Evolutionary conservation across 352 stramenopile genomes (phyloP), one percentile per base, ranked within the genome.

Genomic region (Globisporangium camurandrum): DNA sequence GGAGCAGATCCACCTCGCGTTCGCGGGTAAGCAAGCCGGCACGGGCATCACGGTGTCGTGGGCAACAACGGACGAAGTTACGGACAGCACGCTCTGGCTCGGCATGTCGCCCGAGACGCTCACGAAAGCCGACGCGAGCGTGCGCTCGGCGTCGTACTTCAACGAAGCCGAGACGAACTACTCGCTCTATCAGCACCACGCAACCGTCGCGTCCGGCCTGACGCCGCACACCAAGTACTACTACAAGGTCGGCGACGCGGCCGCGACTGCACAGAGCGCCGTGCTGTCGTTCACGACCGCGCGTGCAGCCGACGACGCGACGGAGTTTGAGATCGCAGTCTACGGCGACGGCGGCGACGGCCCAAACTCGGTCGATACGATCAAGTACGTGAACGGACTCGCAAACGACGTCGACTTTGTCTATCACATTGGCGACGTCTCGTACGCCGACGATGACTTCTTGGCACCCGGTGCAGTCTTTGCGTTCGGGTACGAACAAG

Each of bases 401-500:
- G 61, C 2, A 49, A 56, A 7, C 53, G 65, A 1, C 49, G n/a
- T 88, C 1, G 69, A 86, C 24, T 66, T 90, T 19, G 61, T 89
- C 14, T 85, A 77, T 61, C 79, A 93, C 51, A 46, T 88, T 19
- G 82, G 79, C 12, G 79, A 91, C 49, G 76, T 90, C 24, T 74
- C 63, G 56, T 88, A 72, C 37, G 61, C 63, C 0, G 64, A 70
- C 41, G 42, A 69, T 22, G 56, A 64, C 41, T 68, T 62, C 42
- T 47, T 56, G 28, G 61, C 22, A 23, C 27, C 31, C n/a, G 54
- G 45, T 1, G 54, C 80, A 44, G 40, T 33, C 9, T 41, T 69
- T 0, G 66, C 71, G 0, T 95, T 95, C 67, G 86, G 85, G 49
- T 95, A 92, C 64, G 84, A 96, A 41, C 67, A 93, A 38, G 72